These are phyloP conservation scores for Mallotus repandus DNA, from an alignment of 441 rosid species.

Conservation along the genomic window DNA sequence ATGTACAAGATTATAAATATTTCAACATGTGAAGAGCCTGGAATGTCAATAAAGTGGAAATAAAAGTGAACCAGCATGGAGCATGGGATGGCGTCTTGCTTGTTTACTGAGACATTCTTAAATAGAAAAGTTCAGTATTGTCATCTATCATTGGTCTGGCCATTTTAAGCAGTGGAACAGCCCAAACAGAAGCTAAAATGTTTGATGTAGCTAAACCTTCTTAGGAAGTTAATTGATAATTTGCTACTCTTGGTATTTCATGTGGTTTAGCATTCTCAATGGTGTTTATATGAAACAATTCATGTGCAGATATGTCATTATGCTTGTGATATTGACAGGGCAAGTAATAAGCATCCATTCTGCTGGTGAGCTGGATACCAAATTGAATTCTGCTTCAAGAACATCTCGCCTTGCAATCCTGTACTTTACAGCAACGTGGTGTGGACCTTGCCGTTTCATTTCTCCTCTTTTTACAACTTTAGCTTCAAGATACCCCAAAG, in stretches of 20 bases:
- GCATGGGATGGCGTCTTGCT: background rate
- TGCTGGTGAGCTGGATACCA: constrained; percentile 59
- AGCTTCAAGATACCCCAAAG: constrained; percentile 58
- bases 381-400: constrained; percentile 58
- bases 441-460: constrained; percentile 87
- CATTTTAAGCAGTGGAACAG: background rate
- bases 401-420: constrained; percentile 68
- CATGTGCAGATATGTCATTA: background rate
- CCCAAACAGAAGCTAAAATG: background rate
- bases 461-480: constrained; percentile 67
- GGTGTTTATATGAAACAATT: background rate
- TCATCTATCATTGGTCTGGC: background rate
- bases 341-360: constrained; percentile 70
- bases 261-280: background rate
- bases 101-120: background rate
- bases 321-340: constrained; percentile 41
- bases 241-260: background rate
- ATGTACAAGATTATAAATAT: too few species aligned
- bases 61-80: too few species aligned
- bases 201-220: background rate
- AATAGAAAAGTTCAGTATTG: background rate
- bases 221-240: background rate
- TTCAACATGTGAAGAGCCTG: too few species aligned
- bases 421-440: constrained; percentile 93
- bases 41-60: too few species aligned